These are phyloP conservation scores for Saccharomycopsis crataegensis DNA, from an alignment of 1,139 yeast genomes.

Conservation along the genomic window DNA sequence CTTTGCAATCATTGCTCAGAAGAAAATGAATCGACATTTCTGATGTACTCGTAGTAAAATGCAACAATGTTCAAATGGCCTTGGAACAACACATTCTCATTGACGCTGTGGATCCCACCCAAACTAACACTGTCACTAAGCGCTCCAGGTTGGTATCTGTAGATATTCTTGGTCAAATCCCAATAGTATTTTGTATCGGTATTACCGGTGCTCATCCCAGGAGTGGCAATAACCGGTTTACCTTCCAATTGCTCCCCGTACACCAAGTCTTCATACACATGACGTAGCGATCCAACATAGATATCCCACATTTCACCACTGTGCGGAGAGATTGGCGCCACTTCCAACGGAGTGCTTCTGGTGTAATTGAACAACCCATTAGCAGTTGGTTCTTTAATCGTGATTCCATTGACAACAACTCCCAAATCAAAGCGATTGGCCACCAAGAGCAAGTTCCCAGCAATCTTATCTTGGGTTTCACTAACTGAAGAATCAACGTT, in stretches of 20 bases:
- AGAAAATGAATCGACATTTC: not conserved
- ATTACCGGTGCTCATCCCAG: constrained; percentile 68
- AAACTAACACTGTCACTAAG: constrained; percentile 2
- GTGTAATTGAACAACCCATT: constrained; percentile 36
- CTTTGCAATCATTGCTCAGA: no score
- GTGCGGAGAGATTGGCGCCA: constrained; percentile 48
- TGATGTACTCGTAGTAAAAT: constrained; percentile 49
- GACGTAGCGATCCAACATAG: constrained; percentile 47
- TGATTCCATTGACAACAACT: constrained; percentile 30
- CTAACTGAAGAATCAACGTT: constrained; percentile 35
- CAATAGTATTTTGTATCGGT: constrained; percentile 81
- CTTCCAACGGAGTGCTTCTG: constrained; percentile 35
- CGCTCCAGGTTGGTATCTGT: constrained; percentile 48
- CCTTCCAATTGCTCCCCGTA: constrained; percentile 22
- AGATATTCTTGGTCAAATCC: constrained; percentile 62
- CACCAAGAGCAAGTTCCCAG: constrained; percentile 31
- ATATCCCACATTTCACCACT: constrained; percentile 43
- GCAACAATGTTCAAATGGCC: constrained; percentile 53
- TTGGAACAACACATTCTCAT: constrained; percentile 46
- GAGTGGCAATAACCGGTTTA: constrained; percentile 44
- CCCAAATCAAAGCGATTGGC: constrained; percentile 43
- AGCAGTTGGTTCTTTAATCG: constrained; percentile 18
- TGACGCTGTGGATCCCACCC: constrained; percentile 42
- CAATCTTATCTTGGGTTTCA: constrained; percentile 32
- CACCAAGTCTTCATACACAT: constrained; percentile 36